Evolutionary conservation across 2,329 filamentous ascomycete genomes (phyloP).

Genomic region (Fusarium sp.): DNA sequence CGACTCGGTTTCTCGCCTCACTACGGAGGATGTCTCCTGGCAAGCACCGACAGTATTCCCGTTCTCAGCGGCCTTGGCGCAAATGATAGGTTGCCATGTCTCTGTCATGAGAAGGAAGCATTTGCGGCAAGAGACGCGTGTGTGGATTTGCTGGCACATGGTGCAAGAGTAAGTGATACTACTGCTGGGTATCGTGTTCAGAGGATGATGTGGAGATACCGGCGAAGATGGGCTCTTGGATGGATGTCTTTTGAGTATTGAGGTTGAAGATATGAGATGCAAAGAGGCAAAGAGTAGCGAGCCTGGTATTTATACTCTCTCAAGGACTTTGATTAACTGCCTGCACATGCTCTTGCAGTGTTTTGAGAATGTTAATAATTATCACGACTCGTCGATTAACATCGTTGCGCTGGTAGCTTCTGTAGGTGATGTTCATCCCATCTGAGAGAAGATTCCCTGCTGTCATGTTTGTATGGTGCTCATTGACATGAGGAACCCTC

Average conservation of each 20-base stretch:
- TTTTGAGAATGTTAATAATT: not conserved
- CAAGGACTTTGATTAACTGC: not conserved
- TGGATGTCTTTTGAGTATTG: not conserved
- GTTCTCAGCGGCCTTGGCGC: not conserved
- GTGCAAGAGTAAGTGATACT: not conserved
- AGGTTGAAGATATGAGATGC: too few species aligned
- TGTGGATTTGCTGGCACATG: conserved; percentile 6
- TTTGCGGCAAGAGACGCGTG: not conserved
- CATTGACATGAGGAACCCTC: too few species aligned
- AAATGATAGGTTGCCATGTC: not conserved
- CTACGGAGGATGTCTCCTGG: accelerated
- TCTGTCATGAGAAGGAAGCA: conserved; percentile 4
- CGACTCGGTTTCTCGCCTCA: not conserved
- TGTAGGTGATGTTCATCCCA: not conserved
- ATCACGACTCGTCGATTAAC: not conserved
- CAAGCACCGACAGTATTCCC: not conserved
- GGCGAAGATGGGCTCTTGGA: not conserved
- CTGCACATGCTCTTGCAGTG: not conserved
- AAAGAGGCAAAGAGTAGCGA: too few species aligned
- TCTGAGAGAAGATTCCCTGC: too few species aligned
- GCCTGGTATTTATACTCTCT: not conserved
- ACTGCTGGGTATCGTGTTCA: not conserved
- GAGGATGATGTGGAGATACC: not conserved
- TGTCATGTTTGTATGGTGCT: too few species aligned
- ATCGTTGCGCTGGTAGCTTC: too few species aligned